These are phyloP conservation scores for Citrullus mucosospermus DNA, from an alignment of 306 rosid species.

Conservation along the genomic window DNA sequence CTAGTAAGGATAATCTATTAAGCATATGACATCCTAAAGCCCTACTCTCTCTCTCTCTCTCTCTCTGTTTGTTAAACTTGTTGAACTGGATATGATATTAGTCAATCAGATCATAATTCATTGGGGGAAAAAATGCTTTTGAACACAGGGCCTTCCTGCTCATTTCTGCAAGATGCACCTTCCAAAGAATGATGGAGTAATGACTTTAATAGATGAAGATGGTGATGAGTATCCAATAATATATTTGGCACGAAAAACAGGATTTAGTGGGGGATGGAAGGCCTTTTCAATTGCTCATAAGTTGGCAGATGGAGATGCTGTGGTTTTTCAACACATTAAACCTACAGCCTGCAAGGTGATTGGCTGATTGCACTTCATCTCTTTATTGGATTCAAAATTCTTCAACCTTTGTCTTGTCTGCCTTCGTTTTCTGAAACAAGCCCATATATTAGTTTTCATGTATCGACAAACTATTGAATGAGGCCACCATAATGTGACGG, in stretches of 20 bases:
- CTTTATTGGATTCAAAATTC: constrained; percentile 2
- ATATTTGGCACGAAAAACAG: constrained; percentile 41
- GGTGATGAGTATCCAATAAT: constrained; percentile 37
- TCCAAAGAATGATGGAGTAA: constrained; percentile 27
- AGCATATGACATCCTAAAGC: neutral
- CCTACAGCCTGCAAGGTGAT: constrained; percentile 65
- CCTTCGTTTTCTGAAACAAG: neutral
- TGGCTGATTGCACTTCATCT: constrained; percentile 32
- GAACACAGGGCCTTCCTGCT: constrained; percentile 48
- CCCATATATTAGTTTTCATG: neutral
- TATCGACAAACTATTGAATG: too few species aligned
- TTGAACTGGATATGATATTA: neutral
- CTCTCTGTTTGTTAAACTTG: neutral
- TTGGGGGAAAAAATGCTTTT: constrained; percentile 15
- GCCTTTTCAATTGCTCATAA: constrained; percentile 72
- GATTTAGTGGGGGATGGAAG: constrained; percentile 76
- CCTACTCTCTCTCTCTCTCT: neutral
- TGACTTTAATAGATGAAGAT: constrained; percentile 51
- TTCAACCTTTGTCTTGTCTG: neutral
- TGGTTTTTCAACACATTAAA: constrained; percentile 46
- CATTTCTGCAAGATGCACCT: constrained; percentile 39
- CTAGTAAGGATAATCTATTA: neutral
- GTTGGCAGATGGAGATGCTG: constrained; percentile 68
- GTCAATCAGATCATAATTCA: neutral
- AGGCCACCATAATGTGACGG: too few species aligned